Base-by-base conservation (phyloP, 2,329 filamentous ascomycete species). In the Sclerotinia borealis region DNA sequence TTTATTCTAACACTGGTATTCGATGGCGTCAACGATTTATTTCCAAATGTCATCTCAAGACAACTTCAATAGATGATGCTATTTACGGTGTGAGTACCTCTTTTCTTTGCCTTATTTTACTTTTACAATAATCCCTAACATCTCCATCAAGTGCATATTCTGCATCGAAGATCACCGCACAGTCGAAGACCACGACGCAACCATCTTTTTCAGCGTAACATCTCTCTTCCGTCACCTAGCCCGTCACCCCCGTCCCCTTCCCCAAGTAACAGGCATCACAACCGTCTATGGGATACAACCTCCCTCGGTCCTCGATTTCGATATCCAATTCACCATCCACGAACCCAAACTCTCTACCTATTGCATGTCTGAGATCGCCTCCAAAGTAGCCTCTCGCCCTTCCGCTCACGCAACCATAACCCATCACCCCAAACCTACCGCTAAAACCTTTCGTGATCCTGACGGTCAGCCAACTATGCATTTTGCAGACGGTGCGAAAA, bases 181-280 rank as follows among this genome's bases (percentile, higher is more conserved):
- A 11, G 64, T 73, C 17, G 72, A 74, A 62, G 70, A 72, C n/a
- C 71, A 73, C 41, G 72, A 74, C 37, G 72, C 72, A 3, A 74
- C 72, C 2, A 64, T 74, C 29, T 74, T 74, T 65, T 74, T 73
- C 61, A 71, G 71, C 2, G 68, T 70, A 13, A 43, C 52, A 6
- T 65, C 69, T 29, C 64, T 74, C 15, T 71, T 74, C 56, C 68
- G 67, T n/a, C 72, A 74, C 41, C 55, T 74, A 15, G 67, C 72
- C 10, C 69, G 65, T 37, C 72, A 74, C 43, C 43, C 69, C 15
- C 70, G 68, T 41, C 72, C 72, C 13, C 61, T 74, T 22, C 70
- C 72, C 8, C 65, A 65, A 22, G 65, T 74, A 25, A 13, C 64
- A 15, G 72, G 72, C 1, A 64, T 74, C 11, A 68, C 31, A 10